phyloP scores from a whole-genome alignment of 148 eudicot genomes.

The Chenopodium formosanum region DNA sequence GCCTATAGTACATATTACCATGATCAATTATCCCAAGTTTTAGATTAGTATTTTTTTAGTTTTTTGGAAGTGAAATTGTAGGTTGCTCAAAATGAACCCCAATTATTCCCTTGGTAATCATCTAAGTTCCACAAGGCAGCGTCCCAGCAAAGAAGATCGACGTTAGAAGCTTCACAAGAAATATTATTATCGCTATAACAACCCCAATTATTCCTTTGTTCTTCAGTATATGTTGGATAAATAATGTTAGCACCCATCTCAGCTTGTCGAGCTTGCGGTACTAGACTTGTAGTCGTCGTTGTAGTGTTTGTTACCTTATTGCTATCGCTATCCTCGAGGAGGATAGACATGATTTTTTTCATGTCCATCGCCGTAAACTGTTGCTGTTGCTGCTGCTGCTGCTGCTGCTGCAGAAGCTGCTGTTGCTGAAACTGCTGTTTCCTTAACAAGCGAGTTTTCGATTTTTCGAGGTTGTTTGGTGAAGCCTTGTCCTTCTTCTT shows the following conservation, averaged over 20 bases:
- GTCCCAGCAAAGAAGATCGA: slow-evolving; percentile 51
- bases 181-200: slow-evolving; percentile 18
- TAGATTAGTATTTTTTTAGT: too few relatives aligned
- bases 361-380: slow-evolving; percentile 40
- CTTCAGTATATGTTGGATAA: slow-evolving; percentile 25
- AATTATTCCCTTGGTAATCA: slow-evolving; percentile 41
- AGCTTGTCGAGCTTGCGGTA: slow-evolving; percentile 29
- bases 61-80: not conserved
- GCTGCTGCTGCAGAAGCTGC: slow-evolving; percentile 25
- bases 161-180: slow-evolving; percentile 35
- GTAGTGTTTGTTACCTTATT: not conserved
- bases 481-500: slow-evolving; percentile 49
- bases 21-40: too few relatives aligned
- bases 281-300: not conserved
- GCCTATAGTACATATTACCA: too few relatives aligned
- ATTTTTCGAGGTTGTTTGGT: slow-evolving; percentile 32
- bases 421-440: slow-evolving; percentile 43
- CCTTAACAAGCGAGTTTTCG: slow-evolving; percentile 35
- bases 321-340: slow-evolving; percentile 34
- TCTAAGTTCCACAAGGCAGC: slow-evolving; percentile 55
- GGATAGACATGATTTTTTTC: slow-evolving; percentile 43
- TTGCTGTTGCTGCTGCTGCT: slow-evolving; percentile 29
- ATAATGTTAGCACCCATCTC: slow-evolving; percentile 14
- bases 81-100: slow-evolving; percentile 13
- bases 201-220: slow-evolving; percentile 29